Conservation (phyloP, 495 filamentous ascomycete genomes). For the Podospora sp. region DNA sequence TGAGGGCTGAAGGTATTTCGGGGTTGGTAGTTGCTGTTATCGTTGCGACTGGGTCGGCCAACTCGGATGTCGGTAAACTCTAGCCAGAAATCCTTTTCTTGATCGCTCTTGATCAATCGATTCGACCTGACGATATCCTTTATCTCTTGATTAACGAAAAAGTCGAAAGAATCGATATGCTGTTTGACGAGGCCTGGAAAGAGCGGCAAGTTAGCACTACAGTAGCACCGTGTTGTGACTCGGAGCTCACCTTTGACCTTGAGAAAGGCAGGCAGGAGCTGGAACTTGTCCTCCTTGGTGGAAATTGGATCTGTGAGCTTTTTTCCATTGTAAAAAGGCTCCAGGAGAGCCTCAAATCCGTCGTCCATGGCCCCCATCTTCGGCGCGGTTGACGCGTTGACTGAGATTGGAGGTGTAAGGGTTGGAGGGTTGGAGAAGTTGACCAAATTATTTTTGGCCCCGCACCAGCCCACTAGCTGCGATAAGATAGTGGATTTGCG, state of each 20-base stretch:
- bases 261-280: constrained; percentile 90
- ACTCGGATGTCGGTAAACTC: constrained; percentile 90
- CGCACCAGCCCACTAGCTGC: background rate
- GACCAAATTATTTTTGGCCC: constrained; percentile 18
- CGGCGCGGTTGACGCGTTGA: background rate
- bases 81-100: constrained; percentile 82
- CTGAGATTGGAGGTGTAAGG: background rate
- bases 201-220: constrained; percentile 20
- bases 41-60: constrained; percentile 72
- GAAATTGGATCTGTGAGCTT: constrained; percentile 89
- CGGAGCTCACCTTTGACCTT: constrained; percentile 76
- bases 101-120: constrained; percentile 80
- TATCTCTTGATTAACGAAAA: constrained; percentile 90
- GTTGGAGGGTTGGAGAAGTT: constrained; percentile 11
- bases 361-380: constrained; percentile 51
- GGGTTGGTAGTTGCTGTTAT: constrained; percentile 63
- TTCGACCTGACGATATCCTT: constrained; percentile 95
- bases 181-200: constrained; percentile 57
- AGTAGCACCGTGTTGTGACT: background rate
- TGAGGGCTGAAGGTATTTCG: constrained; percentile 77
- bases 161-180: constrained; percentile 94
- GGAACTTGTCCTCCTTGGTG: constrained; percentile 93
- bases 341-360: constrained; percentile 82
- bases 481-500: constrained; percentile 16
- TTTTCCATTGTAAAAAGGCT: constrained; percentile 97